Conservation (phyloP, 768 basidiomycete genomes). For the Naganishia friedmannii region DNA sequence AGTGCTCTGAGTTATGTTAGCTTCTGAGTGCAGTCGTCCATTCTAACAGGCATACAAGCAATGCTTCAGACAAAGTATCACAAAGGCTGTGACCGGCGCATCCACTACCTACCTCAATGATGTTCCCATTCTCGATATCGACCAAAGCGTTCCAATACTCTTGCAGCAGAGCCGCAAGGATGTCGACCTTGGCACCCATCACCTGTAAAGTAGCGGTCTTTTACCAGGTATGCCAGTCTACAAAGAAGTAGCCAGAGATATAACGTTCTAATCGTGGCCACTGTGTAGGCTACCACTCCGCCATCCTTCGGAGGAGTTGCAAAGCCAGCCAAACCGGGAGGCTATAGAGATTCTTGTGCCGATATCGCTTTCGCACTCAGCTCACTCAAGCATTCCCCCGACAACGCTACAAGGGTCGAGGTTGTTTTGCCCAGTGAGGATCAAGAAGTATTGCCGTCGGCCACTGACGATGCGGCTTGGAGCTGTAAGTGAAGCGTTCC, state of each 20-base stretch:
- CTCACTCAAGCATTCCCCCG: background rate
- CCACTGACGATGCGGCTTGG: slow-evolving; percentile 10
- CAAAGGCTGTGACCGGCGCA: background rate
- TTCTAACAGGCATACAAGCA: background rate
- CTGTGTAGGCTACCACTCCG: slow-evolving; percentile 4
- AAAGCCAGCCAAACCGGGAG: slow-evolving; percentile 47
- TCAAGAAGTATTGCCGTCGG: slow-evolving; percentile 20
- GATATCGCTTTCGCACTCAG: slow-evolving; percentile 42
- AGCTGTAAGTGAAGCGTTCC: slow-evolving; percentile 9
- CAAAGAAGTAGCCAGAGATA: background rate
- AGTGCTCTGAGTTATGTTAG: no score
- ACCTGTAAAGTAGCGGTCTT: background rate
- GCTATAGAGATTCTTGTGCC: slow-evolving; percentile 42
- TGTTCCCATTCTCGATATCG: background rate
- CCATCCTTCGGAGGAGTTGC: slow-evolving; percentile 40
- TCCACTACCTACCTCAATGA: background rate
- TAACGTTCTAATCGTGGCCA: background rate
- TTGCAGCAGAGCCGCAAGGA: background rate
- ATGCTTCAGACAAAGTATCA: background rate
- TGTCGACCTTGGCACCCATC: background rate
- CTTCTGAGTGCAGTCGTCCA: no score
- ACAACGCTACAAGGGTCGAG: slow-evolving; percentile 18
- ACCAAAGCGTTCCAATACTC: background rate
- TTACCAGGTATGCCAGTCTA: background rate
- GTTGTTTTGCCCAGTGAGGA: slow-evolving; percentile 35